Evolutionary conservation across 345 rosid genomes (phyloP), one percentile per base, ranked within the genome.

Genomic region (Salix arbutifolia): DNA sequence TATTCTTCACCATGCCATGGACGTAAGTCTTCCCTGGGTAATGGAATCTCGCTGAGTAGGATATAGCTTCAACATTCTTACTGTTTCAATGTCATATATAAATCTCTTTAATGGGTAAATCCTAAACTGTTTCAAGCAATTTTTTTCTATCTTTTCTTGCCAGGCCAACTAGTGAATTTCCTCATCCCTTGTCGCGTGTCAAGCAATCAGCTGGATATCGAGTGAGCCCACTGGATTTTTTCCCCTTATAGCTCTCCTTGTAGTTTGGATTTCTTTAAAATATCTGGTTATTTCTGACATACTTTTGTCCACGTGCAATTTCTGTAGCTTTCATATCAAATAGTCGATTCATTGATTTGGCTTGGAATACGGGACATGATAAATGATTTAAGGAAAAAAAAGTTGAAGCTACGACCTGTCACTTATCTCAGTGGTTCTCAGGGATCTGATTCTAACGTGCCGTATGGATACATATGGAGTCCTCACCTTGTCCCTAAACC

Each of bases 1-100:
- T 96, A 71, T 94, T 96, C 84, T 96, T 96, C 93, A 96, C 99
- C 21, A 96, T 96, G 99, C 99, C 99, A 70, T 96, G 99, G 99
- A 96, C 98, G 99, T 96, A 92, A 94, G 99, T 93, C 82, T 87
- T 84, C 72, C 82, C 76, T 85, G 82, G 83, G 83, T 87, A 81
- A 86, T 83, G 81, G 70, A 83, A 80, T 86, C 62, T 85, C n/a
- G 82, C 77, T 70, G 76, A 71, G 76, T 82, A 79, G 70, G 69
- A 50, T 72, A 72, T 77, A 56, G 23, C 64, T 58, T 79, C 75
- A 64, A 52, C 74, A 48, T 80, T 72, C 67, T 40, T 50, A 35
- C 35, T 13, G 78, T 77, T 62, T 77, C 72, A 68, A 68, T 67
- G 42, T 78, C 53, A 68, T 70, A 31, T 69, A 69, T 79, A 53